Evolutionary conservation across 768 basidiomycete species (phyloP), one percentile per base, ranked within the genome.

Genomic region (Boletus subparvulus): DNA sequence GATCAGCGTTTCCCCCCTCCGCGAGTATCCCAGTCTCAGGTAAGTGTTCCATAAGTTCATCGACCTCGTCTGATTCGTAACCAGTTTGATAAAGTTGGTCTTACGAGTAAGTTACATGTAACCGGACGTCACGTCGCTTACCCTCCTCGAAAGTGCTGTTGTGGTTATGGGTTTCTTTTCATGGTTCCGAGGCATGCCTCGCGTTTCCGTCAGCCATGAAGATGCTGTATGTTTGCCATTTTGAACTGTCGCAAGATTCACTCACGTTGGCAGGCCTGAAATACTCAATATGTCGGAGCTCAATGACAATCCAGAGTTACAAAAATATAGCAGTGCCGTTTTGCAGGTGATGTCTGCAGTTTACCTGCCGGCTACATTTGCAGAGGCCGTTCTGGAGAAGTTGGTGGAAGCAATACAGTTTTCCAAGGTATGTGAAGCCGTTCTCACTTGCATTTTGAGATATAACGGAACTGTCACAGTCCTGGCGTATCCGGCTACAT

Each of bases 251-350:
- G 30, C 16, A 43, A 37, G 42, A 35, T 39, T 50, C 42, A 24
- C 61, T 57, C 48, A 58, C 48, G 52, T 60, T 49, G 50, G 36
- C 65, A 94, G 92, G 68, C 92, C 92, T 37, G 91, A 92, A 69
- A 88, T 93, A 55, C 80, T 95, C 66, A 86, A 84, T 59, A 92
- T 96, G 88, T 86, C 92, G 53, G 94, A 96, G 65, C 80, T 95
- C 54, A 93, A 88, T 66, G 94, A 96, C 66, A 87, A 80, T 69
- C 77, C 85, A 9, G 94, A 95, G 55, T 70, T 96, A 55, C 92
- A 93, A 69, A 78, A 82, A 32, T 90, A 90, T 64, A 88, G 90
- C 61, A 84, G 87, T 46, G 86, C 86, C 6, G 86, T 94, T 12
- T 74, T 95, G 44, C 90, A 91, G 61, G 84, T 92, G 55, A 77